These are phyloP conservation scores for Lactifluus piperatus DNA, from an alignment of 768 basidiomycete species.

Conservation along the genomic window DNA sequence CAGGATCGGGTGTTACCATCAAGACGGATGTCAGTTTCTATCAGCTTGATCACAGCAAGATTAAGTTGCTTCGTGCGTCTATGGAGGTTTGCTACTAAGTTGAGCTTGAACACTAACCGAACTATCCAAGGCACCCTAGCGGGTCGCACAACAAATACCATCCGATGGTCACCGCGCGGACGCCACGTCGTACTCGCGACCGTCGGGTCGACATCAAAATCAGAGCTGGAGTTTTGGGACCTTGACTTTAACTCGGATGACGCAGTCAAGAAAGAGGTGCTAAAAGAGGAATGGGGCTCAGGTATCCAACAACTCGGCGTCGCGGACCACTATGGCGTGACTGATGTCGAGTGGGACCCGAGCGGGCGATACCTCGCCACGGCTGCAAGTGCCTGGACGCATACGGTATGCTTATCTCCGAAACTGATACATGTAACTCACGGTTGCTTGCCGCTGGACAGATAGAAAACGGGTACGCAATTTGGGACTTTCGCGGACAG, in stretches of 20 bases:
- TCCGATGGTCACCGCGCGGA: slow-evolving; percentile 95
- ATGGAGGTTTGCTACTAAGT: not conserved
- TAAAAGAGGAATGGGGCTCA: slow-evolving; percentile 72
- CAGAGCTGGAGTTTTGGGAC: slow-evolving; percentile 98
- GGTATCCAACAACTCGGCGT: slow-evolving; percentile 79
- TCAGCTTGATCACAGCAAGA: slow-evolving; percentile 85
- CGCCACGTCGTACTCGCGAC: slow-evolving; percentile 94
- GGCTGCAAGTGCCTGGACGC: slow-evolving; percentile 91
- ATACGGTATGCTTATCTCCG: slow-evolving; percentile 47
- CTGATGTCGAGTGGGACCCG: slow-evolving; percentile 98
- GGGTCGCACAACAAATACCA: slow-evolving; percentile 81
- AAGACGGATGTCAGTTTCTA: slow-evolving; percentile 97
- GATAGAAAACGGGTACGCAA: slow-evolving; percentile 93
- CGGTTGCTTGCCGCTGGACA: slow-evolving; percentile 28
- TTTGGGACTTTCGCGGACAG: slow-evolving; percentile 99
- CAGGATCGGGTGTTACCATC: slow-evolving; percentile 85
- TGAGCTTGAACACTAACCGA: not conserved
- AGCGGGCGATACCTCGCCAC: slow-evolving; percentile 89
- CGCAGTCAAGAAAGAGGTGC: slow-evolving; percentile 34
- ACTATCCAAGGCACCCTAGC: slow-evolving; percentile 55
- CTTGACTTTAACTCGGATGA: slow-evolving; percentile 79
- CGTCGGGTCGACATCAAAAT: slow-evolving; percentile 90
- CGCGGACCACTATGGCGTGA: slow-evolving; percentile 94
- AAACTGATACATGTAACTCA: not conserved
- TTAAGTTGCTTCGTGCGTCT: slow-evolving; percentile 71